Conservation (phyloP, 176 grass and related monocot species). For the Hyparrhenia diplandra region DNA sequence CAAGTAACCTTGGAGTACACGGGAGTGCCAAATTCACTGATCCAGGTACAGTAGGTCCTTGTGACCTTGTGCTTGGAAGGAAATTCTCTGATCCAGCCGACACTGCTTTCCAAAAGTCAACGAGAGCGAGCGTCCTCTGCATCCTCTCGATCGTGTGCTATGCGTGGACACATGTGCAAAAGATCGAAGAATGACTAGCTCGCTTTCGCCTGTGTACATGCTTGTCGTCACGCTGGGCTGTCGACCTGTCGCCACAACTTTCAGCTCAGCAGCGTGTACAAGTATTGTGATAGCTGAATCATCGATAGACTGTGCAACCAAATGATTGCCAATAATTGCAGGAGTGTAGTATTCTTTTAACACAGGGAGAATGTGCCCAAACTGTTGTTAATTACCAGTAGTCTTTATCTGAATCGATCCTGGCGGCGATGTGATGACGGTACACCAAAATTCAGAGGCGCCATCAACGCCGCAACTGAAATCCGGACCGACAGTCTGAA, state of each 20-base stretch:
- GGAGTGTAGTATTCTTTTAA: too few relatives aligned
- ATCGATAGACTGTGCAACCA: background rate
- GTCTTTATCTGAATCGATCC: background rate
- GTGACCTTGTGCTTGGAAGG: too few relatives aligned
- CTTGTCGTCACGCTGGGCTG: conserved; percentile 15
- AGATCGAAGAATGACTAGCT: background rate
- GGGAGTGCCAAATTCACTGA: background rate
- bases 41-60: background rate
- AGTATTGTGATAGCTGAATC: background rate
- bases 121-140: background rate
- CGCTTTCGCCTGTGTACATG: background rate
- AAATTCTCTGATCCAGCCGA: background rate
- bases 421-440: background rate
- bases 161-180: background rate
- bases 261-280: background rate
- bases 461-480: background rate
- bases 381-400: background rate
- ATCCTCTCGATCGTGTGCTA: too few relatives aligned
- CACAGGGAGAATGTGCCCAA: background rate
- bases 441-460: background rate
- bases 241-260: background rate
- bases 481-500: too few relatives aligned
- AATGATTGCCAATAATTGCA: conserved; percentile 26
- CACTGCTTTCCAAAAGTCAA: conserved; percentile 32
- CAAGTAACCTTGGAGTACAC: conserved; percentile 19